These are phyloP conservation scores for Rhexocercosporidium sp. DNA, from an alignment of 2,329 filamentous ascomycete genomes.

Conservation along the genomic window DNA sequence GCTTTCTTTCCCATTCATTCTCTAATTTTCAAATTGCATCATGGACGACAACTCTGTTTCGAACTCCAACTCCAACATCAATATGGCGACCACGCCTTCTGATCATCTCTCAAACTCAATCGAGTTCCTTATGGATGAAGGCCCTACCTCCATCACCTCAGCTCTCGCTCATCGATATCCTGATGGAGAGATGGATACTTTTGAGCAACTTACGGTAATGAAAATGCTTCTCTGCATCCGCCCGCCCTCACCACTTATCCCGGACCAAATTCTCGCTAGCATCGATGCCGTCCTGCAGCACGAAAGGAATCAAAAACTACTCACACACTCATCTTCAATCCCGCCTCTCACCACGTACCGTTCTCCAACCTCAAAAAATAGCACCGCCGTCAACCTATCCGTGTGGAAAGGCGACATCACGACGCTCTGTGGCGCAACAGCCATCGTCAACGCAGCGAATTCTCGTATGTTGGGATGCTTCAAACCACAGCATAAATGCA, in stretches of 20 bases:
- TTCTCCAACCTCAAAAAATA: not conserved
- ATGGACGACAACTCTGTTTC: not conserved
- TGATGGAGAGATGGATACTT: not conserved
- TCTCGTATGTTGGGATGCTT: slow-evolving; percentile 10
- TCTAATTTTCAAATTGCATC: not conserved
- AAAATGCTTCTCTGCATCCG: slow-evolving; percentile 6
- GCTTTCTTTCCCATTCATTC: not conserved
- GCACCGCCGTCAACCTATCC: not conserved
- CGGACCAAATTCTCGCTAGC: not conserved
- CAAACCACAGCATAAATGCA: slow-evolving; percentile 6
- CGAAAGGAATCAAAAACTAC: not conserved
- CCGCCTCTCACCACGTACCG: not conserved
- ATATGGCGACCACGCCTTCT: not conserved
- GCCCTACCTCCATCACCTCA: not conserved
- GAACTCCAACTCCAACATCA: not conserved
- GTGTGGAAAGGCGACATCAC: slow-evolving; percentile 15
- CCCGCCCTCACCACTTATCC: not conserved
- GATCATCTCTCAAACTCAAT: not conserved
- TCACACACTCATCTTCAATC: not conserved
- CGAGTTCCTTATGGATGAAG: not conserved
- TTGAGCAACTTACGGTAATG: not conserved
- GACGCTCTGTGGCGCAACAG: not conserved
- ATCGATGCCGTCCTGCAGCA: not conserved
- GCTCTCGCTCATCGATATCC: not conserved
- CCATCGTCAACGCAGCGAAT: slow-evolving; percentile 15